Conservation (phyloP, 2,329 filamentous ascomycete genomes). For the Pestalotiopsis sp. region DNA sequence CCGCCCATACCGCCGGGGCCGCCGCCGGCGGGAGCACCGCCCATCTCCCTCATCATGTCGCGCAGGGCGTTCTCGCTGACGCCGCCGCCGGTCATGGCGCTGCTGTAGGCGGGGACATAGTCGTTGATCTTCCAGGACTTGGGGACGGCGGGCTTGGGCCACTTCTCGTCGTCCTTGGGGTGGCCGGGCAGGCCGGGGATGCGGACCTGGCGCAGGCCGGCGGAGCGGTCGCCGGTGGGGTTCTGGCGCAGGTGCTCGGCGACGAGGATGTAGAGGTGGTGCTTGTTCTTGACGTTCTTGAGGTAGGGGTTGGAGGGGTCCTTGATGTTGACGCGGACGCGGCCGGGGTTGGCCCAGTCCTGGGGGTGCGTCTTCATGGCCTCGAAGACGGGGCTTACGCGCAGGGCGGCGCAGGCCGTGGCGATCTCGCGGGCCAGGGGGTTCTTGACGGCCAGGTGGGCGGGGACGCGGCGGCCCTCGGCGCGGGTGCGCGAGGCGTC, state of each 20-base stretch:
- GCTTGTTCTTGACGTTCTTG: conserved; percentile 69
- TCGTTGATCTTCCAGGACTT: conserved; percentile 88
- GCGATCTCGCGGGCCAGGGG: conserved; percentile 89
- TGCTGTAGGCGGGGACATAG: conserved; percentile 83
- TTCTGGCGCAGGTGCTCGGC: conserved; percentile 74
- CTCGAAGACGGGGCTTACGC: conserved; percentile 78
- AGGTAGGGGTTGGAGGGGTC: conserved; percentile 26
- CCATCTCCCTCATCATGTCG: conserved; percentile 97
- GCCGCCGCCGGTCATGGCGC: conserved; percentile 88
- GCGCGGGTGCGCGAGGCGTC: conserved; percentile 74
- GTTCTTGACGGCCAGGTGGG: conserved; percentile 74
- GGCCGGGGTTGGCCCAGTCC: conserved; percentile 96
- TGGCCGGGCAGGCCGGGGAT: conserved; percentile 73
- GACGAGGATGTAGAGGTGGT: conserved; percentile 84
- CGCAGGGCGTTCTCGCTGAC: conserved; percentile 93
- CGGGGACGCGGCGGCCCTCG: conserved; percentile 78
- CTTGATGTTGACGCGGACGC: conserved; percentile 80
- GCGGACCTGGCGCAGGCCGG: conserved; percentile 67
- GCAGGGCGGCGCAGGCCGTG: conserved; percentile 75
- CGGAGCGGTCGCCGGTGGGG: conserved; percentile 71
- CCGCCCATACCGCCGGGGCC: conserved; percentile 23
- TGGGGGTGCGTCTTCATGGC: conserved; percentile 91
- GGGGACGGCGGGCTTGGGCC: conserved; percentile 74
- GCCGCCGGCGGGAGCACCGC: conserved; percentile 38
- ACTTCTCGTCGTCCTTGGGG: conserved; percentile 63